Evolutionary conservation across 208 protist species (phyloP), one percentile per base, ranked within the genome.

Genomic region (Strigomonas galati): DNA sequence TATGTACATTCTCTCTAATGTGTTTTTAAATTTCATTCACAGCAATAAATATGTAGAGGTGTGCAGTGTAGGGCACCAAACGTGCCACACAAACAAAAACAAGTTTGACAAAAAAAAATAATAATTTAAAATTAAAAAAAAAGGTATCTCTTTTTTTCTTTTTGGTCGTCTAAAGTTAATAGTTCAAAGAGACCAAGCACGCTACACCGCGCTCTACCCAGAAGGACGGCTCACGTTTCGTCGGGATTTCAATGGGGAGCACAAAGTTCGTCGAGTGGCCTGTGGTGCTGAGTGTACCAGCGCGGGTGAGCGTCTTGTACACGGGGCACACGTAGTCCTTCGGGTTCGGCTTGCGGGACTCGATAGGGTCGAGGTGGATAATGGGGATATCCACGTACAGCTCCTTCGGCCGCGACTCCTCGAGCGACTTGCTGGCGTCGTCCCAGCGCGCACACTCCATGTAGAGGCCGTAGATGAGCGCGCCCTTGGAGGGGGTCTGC

Each of bases 251-350:
- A 52, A 99, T 92, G 15, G 89, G 76, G 31, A 99, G 84, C 30
- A 99, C 93, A 80, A 98, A 99, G 89, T 99, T 99, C 26, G 98
- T 99, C 0, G 97, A 99, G 81, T 99, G 98, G 27, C 98, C 98
- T 1, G 98, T 99, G 6, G 98, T 99, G 62, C 93, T 97, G 19
- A 99, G 89, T 14, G 91, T 97, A 54, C 98, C 98, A 17, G 93
- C 92, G 40, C 98, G 84, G 26, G 89, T 88, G 17, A 94, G 76
- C 2, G 97, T 99, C 78, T 98, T 99, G 92, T 99, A 99, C 23
- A 98, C 82, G 0, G 98, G 98, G 76, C 96, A 99, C 17, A 91
- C 74, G 74, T 98, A 99, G 65, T 92, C 81, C 4, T 65, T 67
- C 14, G 78, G 62, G 62, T 90, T 73, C 7, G 61, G 57, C 7